Evolutionary conservation across 768 basidiomycete species (phyloP), one percentile per base, ranked within the genome.

Genomic region (Lentinula edodes): DNA sequence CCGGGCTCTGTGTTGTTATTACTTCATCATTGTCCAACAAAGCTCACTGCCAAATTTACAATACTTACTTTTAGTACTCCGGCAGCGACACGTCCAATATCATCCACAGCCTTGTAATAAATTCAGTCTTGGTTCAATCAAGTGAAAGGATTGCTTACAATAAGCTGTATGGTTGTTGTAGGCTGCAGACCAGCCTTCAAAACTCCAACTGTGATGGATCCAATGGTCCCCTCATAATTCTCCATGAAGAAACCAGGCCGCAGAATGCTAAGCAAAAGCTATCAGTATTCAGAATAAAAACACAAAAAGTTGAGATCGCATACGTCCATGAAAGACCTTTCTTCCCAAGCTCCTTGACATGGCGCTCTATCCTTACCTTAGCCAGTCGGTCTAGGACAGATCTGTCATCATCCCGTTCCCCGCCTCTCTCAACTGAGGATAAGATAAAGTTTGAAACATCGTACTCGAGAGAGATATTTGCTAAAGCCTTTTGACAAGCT

Each of bases 201-300:
- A 1, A 76, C 73, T 36, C 69, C 70, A 3, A 67, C 68, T 1
- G 77, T 71, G 34, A 79, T 66, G 2, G 70, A 65, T 5, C 78
- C 78, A 18, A 78, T 70, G 3, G 66, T 68, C 4, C 75, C 72
- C 8, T 76, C 71, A 43, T 74, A 78, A 56, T 79, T 78, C 54
- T 79, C 78, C 76, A 79, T 75, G 64, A 80, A 80, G 60, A 79
- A 76, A 8, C 68, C 73, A 3, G 77, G 77, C 6, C 77, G 76
- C 23, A 79, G 54, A 54, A 79, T 74, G 16, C 76, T 78, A 45
- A 23, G 28, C 28, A 4, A 28, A 28, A 28, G 28, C 28, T 2
- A 3, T 28, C 28, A 28, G 58, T 36, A 36, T n/a, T 23, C 34
- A 34, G 12, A 54, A 28, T 16, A 39, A 51, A 13, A 35, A 15